Evolutionary conservation across 192 early-diverging fungal genomes (phyloP).

Genomic region (Rhizoclosmatium globosum): DNA sequence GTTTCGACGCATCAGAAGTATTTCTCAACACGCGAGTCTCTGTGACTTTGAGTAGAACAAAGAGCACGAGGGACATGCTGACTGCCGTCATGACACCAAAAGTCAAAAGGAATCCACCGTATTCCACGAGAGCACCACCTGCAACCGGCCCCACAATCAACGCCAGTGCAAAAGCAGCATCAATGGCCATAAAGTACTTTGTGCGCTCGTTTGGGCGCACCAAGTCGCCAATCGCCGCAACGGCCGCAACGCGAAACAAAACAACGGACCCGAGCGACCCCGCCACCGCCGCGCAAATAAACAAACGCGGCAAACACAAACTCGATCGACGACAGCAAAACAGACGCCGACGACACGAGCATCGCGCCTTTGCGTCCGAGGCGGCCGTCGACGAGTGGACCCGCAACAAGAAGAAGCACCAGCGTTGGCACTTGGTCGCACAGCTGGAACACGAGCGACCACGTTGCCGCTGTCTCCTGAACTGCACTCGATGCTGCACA

Average conservation of each 20-base stretch:
- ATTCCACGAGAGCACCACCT: background rate
- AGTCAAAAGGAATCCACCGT: background rate
- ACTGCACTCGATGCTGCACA: conserved; percentile 5
- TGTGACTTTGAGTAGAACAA: conserved; percentile 1
- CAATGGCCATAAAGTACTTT: conserved; percentile 14
- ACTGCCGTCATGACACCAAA: conserved; percentile 4
- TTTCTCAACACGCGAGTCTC: background rate
- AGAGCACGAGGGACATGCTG: background rate
- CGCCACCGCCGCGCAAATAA: background rate
- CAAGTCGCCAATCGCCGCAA: background rate
- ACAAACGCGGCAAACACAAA: no score
- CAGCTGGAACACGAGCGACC: conserved; percentile 1
- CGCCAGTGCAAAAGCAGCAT: conserved; percentile 9
- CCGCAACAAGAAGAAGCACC: conserved; percentile 18
- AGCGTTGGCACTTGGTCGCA: conserved; percentile 21
- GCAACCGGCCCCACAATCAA: conserved; percentile 14
- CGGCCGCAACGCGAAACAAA: conserved; percentile 3
- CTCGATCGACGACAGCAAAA: background rate
- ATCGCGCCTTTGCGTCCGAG: background rate
- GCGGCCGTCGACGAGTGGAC: conserved; percentile 1
- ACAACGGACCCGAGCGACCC: background rate
- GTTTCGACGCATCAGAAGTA: background rate
- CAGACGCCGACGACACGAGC: background rate
- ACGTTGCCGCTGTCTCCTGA: background rate
- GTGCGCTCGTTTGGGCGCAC: background rate